Conservation (phyloP, 805 yeast genomes). For the Tetrapisispora phaffii region DNA sequence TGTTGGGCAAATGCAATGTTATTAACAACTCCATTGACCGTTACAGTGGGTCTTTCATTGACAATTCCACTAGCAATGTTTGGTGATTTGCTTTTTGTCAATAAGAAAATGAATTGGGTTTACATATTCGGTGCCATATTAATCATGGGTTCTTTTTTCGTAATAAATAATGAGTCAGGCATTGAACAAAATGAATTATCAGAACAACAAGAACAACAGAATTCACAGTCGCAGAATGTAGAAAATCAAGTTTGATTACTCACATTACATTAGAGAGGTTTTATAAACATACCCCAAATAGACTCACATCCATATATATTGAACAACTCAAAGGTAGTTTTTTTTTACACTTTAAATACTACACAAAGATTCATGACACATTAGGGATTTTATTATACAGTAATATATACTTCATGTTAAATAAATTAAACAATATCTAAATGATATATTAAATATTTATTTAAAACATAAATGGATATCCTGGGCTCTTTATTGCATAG, state of each 20-base stretch:
- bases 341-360: no score
- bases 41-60: constrained; percentile 86
- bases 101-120: constrained; percentile 45
- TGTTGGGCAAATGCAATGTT: constrained; percentile 96
- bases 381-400: no score
- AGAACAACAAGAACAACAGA: background rate
- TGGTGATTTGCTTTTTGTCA: constrained; percentile 73
- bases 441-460: background rate
- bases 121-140: constrained; percentile 74
- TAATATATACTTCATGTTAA: no score
- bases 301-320: no score
- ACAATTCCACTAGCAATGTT: constrained; percentile 93
- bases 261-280: background rate
- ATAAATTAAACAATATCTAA: background rate
- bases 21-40: constrained; percentile 87
- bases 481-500: constrained; percentile 23
- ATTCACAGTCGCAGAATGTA: background rate
- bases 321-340: no score
- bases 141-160: constrained; percentile 74
- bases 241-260: background rate
- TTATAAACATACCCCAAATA: no score
- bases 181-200: constrained; percentile 33
- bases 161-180: constrained; percentile 71
- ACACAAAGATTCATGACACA: no score
- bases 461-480: constrained; percentile 18